Percentiles rank a stretch among this genome's conserved stretches.
Evolutionary conservation across 805 yeast species (phyloP).

Genomic region (Spathaspora passalidarum): DNA sequence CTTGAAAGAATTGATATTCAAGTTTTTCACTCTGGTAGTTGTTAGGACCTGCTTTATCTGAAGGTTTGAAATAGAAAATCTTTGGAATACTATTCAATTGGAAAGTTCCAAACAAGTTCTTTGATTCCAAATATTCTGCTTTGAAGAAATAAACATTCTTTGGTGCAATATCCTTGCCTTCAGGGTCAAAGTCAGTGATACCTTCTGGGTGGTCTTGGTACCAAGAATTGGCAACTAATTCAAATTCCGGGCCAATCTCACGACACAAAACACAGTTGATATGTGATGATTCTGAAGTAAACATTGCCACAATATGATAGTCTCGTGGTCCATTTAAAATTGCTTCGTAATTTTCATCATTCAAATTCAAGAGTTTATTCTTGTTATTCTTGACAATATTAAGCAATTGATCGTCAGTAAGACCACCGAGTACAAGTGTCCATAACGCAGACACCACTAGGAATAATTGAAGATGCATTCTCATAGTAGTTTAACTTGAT

Average conservation of each 20-base stretch:
- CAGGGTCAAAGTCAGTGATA: constrained; percentile 31
- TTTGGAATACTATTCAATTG: constrained; percentile 76
- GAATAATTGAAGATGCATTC: not conserved
- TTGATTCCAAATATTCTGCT: constrained; percentile 66
- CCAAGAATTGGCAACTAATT: constrained; percentile 57
- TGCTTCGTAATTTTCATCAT: constrained; percentile 57
- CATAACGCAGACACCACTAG: constrained; percentile 12
- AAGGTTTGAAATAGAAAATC: constrained; percentile 58
- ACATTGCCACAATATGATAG: constrained; percentile 57
- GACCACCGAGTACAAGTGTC: constrained; percentile 19
- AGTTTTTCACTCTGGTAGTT: constrained; percentile 23
- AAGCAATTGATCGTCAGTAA: constrained; percentile 21
- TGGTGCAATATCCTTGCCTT: constrained; percentile 15
- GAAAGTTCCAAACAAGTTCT: constrained; percentile 49
- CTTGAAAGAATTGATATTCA: constrained; percentile 47
- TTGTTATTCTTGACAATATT: constrained; percentile 15
- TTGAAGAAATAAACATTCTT: constrained; percentile 60
- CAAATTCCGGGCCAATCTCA: constrained; percentile 64
- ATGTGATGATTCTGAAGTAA: constrained; percentile 72
- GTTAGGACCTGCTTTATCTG: constrained; percentile 29
- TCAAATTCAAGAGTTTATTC: constrained; percentile 32
- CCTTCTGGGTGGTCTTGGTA: constrained; percentile 51
- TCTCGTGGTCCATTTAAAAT: constrained; percentile 66
- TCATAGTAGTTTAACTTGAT: not conserved
- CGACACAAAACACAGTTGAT: constrained; percentile 77